phyloP scores from a whole-genome alignment of 768 basidiomycete genomes.

The Boletus huronensis region DNA sequence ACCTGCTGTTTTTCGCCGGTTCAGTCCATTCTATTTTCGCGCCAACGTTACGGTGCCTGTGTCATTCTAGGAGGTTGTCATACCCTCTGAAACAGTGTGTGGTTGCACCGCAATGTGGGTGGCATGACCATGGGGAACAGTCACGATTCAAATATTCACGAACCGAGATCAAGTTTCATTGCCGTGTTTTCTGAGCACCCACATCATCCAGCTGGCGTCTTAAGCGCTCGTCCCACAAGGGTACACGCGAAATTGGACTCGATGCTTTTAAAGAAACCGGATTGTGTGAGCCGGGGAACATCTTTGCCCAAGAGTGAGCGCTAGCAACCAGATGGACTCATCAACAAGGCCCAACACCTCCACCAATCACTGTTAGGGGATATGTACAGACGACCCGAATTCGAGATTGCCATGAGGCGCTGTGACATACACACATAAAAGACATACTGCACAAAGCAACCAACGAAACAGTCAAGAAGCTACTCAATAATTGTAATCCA shows the following conservation, averaged over 20 bases:
- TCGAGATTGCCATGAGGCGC: background rate
- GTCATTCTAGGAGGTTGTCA: background rate
- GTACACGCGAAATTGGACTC: background rate
- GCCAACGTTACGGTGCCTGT: background rate
- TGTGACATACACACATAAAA: slow-evolving; percentile 8
- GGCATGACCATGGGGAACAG: background rate
- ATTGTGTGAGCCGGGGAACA: too few species aligned
- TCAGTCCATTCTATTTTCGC: background rate
- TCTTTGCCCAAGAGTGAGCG: too few species aligned
- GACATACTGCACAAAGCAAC: slow-evolving; percentile 13
- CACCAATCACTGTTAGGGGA: background rate
- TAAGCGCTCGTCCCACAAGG: background rate
- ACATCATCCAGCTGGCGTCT: too few species aligned
- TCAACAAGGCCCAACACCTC: background rate
- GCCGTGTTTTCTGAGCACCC: background rate
- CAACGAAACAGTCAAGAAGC: slow-evolving; percentile 4
- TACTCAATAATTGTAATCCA: slow-evolving; percentile 20
- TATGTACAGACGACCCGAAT: background rate
- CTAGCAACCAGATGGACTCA: too few species aligned
- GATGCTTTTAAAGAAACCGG: background rate
- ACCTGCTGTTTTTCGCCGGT: background rate
- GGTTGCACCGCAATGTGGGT: background rate
- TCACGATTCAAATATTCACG: too few species aligned
- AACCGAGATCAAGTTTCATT: background rate
- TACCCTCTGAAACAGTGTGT: too few species aligned